Conservation (phyloP, 192 early-diverging fungal species). For the Lunasporangiospora selenospora region DNA sequence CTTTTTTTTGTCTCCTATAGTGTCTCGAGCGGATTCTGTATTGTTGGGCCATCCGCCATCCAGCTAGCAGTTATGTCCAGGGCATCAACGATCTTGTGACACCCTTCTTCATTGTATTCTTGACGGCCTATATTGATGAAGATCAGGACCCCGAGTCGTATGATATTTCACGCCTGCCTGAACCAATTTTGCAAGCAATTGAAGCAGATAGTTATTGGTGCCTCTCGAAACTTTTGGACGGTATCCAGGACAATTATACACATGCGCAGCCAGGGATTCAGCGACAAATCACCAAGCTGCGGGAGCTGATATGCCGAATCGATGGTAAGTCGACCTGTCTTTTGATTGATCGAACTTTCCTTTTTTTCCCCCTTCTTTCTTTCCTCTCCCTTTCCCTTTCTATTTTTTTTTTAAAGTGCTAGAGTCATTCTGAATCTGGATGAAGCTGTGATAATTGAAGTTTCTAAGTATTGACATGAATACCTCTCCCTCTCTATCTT, state of each 20-base stretch:
- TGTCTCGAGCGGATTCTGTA: slow-evolving; percentile 93
- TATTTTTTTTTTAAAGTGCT: too few relatives aligned
- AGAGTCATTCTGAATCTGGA: too few relatives aligned
- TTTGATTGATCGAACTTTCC: not conserved
- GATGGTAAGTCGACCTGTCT: slow-evolving; percentile 65
- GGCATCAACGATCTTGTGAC: slow-evolving; percentile 99
- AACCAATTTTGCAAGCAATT: slow-evolving; percentile 68
- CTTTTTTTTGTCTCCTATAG: slow-evolving; percentile 41
- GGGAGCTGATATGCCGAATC: slow-evolving; percentile 92
- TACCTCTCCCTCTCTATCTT: not conserved
- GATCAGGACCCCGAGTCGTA: slow-evolving; percentile 65
- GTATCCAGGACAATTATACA: slow-evolving; percentile 99
- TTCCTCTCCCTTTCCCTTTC: too few relatives aligned
- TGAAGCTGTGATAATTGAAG: too few relatives aligned
- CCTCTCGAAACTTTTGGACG: slow-evolving; percentile 92
- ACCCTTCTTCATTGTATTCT: slow-evolving; percentile 94
- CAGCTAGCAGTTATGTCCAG: slow-evolving; percentile 99
- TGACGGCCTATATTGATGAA: slow-evolving; percentile 69
- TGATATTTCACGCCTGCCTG: slow-evolving; percentile 53
- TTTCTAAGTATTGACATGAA: not conserved
- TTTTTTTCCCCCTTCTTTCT: too few relatives aligned
- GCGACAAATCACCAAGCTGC: slow-evolving; percentile 85
- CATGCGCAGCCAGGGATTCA: slow-evolving; percentile 97
- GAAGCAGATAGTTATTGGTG: slow-evolving; percentile 99
- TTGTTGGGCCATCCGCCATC: slow-evolving; percentile 97